Evolutionary conservation across 306 rosid species (phyloP), one percentile per base, ranked within the genome.

Genomic region (Dalbergia cultrata): DNA sequence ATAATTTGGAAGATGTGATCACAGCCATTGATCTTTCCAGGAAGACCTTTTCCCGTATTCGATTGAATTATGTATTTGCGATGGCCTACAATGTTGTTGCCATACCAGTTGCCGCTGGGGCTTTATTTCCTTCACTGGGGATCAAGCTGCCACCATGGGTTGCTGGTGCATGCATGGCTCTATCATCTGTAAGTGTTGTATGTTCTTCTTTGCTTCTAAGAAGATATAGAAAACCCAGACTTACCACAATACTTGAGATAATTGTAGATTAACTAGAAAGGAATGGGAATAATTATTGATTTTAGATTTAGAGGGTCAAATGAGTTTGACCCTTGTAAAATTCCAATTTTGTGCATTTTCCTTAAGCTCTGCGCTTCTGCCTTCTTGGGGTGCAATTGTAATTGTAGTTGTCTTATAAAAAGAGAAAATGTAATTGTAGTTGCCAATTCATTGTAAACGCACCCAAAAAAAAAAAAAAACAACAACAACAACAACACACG

Each of bases 101-200:
- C 17, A 93, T 93, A 74, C 98, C 98, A 3, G 71, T 90, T 58
- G 98, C 98, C 35, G 98, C 98, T 0, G 98, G 98, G 39, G 87
- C 70, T 21, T 75, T 93, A 54, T 93, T 64, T 77, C 98, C 98
- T 44, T 86, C 86, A 1, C 62, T 89, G 37, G 90, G 97, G 62
- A 76, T 93, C 84, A 74, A 85, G 85, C 68, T 93, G 66, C 97
- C 97, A 14, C 97, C 98, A 33, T 93, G 98, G 98, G 89, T 91
- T 5, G 97, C 98, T 6, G 98, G 98, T 63, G 94, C 98, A 3
- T 91, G 97, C 88, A 93, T 93, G 98, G 98, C 97, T 64, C 74
- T 91, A 62, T 93, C 98, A 11, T 93, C 98, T 19, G 92, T 93
- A 14, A 93, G 89, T 75, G 97, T 91, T 17, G 98, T 93, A 31